Evolutionary conservation across 2,329 filamentous ascomycete genomes (phyloP).

Genomic region (Curvularia spicifera): DNA sequence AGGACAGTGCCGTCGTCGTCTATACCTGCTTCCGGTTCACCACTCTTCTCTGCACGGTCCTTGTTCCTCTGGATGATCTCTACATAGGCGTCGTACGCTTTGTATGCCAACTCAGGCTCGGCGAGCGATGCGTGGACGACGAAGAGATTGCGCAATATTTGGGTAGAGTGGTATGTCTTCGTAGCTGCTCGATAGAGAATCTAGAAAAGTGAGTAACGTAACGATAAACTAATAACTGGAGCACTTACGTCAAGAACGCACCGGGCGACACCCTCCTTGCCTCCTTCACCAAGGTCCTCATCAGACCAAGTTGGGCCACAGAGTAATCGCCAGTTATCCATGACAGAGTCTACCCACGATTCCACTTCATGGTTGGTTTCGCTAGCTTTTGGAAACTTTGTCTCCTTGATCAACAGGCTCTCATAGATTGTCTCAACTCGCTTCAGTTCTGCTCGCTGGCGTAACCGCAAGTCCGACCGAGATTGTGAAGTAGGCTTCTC

Average conservation of each 20-base stretch:
- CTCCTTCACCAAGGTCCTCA: slow-evolving; percentile 79
- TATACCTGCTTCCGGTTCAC: slow-evolving; percentile 71
- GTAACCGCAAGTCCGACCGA: slow-evolving; percentile 41
- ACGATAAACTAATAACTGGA: too few relatives aligned
- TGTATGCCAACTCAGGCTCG: slow-evolving; percentile 90
- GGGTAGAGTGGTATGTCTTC: slow-evolving; percentile 93
- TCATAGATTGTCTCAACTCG: slow-evolving; percentile 82
- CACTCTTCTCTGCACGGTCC: slow-evolving; percentile 77
- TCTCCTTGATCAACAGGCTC: slow-evolving; percentile 75
- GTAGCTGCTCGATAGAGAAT: slow-evolving; percentile 88
- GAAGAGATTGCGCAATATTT: slow-evolving; percentile 85
- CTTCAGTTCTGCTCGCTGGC: slow-evolving; percentile 76
- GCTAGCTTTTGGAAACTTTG: slow-evolving; percentile 82
- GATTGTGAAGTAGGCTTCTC: slow-evolving; percentile 33
- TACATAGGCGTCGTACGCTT: slow-evolving; percentile 89
- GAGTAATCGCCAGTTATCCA: slow-evolving; percentile 84
- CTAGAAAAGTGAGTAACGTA: slow-evolving; percentile 45
- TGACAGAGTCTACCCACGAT: slow-evolving; percentile 76
- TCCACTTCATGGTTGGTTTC: slow-evolving; percentile 82
- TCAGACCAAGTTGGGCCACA: slow-evolving; percentile 82
- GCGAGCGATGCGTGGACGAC: slow-evolving; percentile 84
- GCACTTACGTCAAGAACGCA: slow-evolving; percentile 71
- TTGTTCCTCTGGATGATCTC: slow-evolving; percentile 87
- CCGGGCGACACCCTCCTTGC: slow-evolving; percentile 75
- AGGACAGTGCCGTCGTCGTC: slow-evolving; percentile 81